Conservation (phyloP, 768 basidiomycete species). For the Strobilomyces confusus region DNA sequence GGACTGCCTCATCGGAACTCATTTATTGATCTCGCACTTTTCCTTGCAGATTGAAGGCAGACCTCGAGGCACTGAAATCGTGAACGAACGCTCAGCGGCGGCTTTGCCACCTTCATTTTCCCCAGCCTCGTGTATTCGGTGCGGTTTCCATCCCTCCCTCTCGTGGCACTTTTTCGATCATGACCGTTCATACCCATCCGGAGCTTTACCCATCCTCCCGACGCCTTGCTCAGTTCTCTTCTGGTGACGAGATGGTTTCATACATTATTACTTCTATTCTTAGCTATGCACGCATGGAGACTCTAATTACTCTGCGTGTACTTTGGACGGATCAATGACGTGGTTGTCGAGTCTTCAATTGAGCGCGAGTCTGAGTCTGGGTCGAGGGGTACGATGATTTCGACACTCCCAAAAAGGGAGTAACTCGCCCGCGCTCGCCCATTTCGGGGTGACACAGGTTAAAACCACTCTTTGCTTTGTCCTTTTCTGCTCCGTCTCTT, state of each 20-base stretch:
- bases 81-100: conserved; percentile 19
- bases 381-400: not conserved
- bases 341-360: not conserved
- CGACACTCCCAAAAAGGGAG: not conserved
- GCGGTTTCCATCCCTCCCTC: conserved; percentile 24
- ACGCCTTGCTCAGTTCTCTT: not conserved
- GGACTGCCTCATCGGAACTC: no score
- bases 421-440: not conserved
- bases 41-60: conserved; percentile 72
- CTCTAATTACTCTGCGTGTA: conserved; percentile 22
- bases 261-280: conserved; percentile 23
- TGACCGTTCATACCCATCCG: conserved; percentile 15
- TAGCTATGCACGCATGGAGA: conserved; percentile 23
- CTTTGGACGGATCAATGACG: conserved; percentile 14
- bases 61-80: conserved; percentile 48
- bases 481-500: conserved; percentile 8
- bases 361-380: no score
- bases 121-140: conserved; percentile 36
- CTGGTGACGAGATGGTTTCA: conserved; percentile 15
- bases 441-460: conserved; percentile 13
- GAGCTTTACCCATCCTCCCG: not conserved
- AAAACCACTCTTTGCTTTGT: not conserved
- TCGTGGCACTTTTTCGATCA: conserved; percentile 15
- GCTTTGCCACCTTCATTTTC: conserved; percentile 4
- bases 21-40: no score